Base-by-base conservation (phyloP, 164 flowering plant genomes). In the Sedum album region DNA sequence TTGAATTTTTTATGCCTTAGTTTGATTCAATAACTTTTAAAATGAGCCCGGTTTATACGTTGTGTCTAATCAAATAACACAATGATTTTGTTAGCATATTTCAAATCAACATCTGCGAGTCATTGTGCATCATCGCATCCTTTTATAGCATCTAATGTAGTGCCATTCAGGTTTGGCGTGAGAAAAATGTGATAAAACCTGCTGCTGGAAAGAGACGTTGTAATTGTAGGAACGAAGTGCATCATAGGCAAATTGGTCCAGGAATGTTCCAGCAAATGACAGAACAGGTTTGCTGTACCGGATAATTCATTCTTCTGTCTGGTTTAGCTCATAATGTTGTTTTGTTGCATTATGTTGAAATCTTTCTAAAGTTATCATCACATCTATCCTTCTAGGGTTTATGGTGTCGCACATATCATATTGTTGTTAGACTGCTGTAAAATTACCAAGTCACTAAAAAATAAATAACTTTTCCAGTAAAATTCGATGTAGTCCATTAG, bases 221-320 rank as follows among this genome's bases (percentile, higher is more conserved):
- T n/a, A n/a, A n/a, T n/a, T n/a, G n/a, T 73, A 82, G 99, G 77
- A 92, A 95, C 78, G 99, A 95, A 78, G 93, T 95, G 75, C 88
- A 92, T 75, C 99, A 95, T 81, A 84, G 77, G 79, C 98, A 95
- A 84, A 90, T 92, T 71, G 99, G 95, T 70, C 98, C 97, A 10
- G 98, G 97, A 67, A 92, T 95, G 99, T 92, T 86, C 78, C 99
- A 95, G 79, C 99, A 95, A n/a, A n/a, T n/a, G n/a, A n/a, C n/a
- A n/a, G n/a, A n/a, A n/a, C n/a, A n/a, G n/a, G n/a, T n/a, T n/a
- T n/a, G n/a, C n/a, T n/a, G n/a, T n/a, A n/a, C n/a, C n/a, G n/a
- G n/a, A n/a, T n/a, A 49, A 17, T 46, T 4, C 51, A 5, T 46
- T 46, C 51, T 46, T 14, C 13, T 14, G 6, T 20, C 23, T 20